Evolutionary conservation across 1,284 basidiomycete species (phyloP).

Genomic region (Austroboletus niveus): DNA sequence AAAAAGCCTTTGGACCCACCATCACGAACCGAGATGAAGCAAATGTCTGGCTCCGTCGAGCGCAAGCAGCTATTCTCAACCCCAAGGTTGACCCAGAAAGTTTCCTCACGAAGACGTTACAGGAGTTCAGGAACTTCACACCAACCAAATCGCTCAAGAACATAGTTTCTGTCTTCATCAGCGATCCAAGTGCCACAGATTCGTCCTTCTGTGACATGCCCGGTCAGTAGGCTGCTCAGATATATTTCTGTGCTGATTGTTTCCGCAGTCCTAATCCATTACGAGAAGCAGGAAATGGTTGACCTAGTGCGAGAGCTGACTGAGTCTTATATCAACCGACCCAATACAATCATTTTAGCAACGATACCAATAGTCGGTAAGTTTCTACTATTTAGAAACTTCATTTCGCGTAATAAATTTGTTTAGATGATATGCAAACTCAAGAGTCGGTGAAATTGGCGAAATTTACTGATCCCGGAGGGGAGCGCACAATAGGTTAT

Average conservation of each 20-base stretch:
- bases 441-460: conserved; percentile 46
- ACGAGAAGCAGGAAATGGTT: conserved; percentile 43
- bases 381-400: conserved; percentile 4
- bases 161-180: conserved; percentile 49
- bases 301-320: conserved; percentile 48
- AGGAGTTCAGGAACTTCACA: conserved; percentile 30
- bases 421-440: conserved; percentile 63
- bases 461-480: too few species aligned
- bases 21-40: conserved; percentile 43
- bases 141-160: conserved; percentile 36
- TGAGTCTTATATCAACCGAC: conserved; percentile 41
- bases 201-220: conserved; percentile 52
- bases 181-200: conserved; percentile 43
- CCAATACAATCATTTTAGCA: conserved; percentile 55
- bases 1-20: conserved; percentile 35
- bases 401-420: neutral
- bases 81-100: conserved; percentile 31
- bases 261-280: conserved; percentile 52
- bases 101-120: conserved; percentile 36
- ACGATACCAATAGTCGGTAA: conserved; percentile 62
- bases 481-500: conserved; percentile 50
- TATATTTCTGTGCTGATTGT: conserved; percentile 1
- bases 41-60: conserved; percentile 54
- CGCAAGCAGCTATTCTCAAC: conserved; percentile 58
- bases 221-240: conserved; percentile 29